Conservation (phyloP, 768 basidiomycete species). For the Russula sp. region DNA sequence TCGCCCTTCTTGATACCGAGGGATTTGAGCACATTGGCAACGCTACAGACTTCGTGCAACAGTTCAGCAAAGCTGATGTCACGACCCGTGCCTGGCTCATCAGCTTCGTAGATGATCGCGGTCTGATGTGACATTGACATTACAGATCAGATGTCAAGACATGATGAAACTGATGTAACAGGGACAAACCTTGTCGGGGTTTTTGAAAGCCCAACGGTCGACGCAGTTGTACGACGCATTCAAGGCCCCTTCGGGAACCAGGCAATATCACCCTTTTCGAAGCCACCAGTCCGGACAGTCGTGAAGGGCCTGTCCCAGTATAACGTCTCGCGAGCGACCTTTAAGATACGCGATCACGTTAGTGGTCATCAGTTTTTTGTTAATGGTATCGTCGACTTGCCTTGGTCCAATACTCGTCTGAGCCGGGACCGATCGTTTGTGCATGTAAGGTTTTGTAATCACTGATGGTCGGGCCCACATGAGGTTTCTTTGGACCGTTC, state of each 20-base stretch:
- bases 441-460: slow-evolving; percentile 68
- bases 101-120: slow-evolving; percentile 98
- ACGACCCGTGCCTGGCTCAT: slow-evolving; percentile 80
- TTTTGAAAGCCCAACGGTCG: slow-evolving; percentile 89
- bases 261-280: slow-evolving; percentile 79
- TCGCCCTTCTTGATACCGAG: slow-evolving; percentile 95
- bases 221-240: slow-evolving; percentile 98
- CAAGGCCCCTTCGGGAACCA: slow-evolving; percentile 95
- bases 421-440: slow-evolving; percentile 69
- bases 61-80: slow-evolving; percentile 81
- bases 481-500: slow-evolving; percentile 61
- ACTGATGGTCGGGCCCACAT: slow-evolving; percentile 75
- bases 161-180: neutral
- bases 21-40: slow-evolving; percentile 91
- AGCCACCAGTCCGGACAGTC: slow-evolving; percentile 79
- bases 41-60: slow-evolving; percentile 79
- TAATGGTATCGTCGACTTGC: slow-evolving; percentile 38
- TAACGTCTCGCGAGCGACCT: slow-evolving; percentile 72
- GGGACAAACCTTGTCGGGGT: slow-evolving; percentile 69
- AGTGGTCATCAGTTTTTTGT: neutral
- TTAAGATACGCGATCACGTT: slow-evolving; percentile 8
- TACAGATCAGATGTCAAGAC: neutral
- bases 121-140: slow-evolving; percentile 45
- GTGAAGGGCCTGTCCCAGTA: slow-evolving; percentile 90
- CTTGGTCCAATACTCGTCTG: slow-evolving; percentile 88